A percentile compares a stretch with the other conserved stretches of the same genome.
These are phyloP conservation scores for Funneliformis geosporum DNA, from an alignment of 192 early-diverging fungal genomes.

Conservation along the genomic window DNA sequence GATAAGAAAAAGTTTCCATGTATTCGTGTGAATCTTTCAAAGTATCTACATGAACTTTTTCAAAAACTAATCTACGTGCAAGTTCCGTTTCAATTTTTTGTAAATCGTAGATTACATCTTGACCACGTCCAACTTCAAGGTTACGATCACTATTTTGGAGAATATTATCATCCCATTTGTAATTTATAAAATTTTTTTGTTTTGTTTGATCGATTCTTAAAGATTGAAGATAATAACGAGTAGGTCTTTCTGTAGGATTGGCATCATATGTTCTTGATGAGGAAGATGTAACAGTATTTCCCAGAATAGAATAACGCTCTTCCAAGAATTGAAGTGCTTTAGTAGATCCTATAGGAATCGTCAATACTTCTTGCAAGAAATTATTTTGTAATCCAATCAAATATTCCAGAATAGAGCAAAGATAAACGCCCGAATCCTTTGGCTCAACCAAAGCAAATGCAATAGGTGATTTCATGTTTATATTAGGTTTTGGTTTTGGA, in stretches of 20 bases:
- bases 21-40: background rate
- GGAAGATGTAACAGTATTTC: background rate
- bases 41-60: conserved; percentile 29
- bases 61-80: conserved; percentile 13
- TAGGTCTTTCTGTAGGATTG: background rate
- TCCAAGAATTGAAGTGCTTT: conserved; percentile 25
- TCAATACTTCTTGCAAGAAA: conserved; percentile 19
- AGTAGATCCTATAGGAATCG: conserved; percentile 10
- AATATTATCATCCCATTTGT: conserved; percentile 20
- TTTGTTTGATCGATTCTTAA: background rate
- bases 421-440: conserved; percentile 6
- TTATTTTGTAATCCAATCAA: conserved; percentile 32
- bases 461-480: background rate
- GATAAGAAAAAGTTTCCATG: conserved; percentile 26
- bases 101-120: conserved; percentile 30
- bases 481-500: background rate
- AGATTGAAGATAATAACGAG: conserved; percentile 5
- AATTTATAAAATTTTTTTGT: conserved; percentile 7
- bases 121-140: conserved; percentile 18
- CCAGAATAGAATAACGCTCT: background rate
- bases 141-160: conserved; percentile 24
- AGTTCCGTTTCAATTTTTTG: conserved; percentile 30
- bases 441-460: conserved; percentile 27
- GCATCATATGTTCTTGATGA: background rate
- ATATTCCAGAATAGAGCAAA: conserved; percentile 20